Evolutionary conservation across 1,284 basidiomycete genomes (phyloP), one percentile per base, ranked within the genome.

Genomic region (Fistulina hepatica): DNA sequence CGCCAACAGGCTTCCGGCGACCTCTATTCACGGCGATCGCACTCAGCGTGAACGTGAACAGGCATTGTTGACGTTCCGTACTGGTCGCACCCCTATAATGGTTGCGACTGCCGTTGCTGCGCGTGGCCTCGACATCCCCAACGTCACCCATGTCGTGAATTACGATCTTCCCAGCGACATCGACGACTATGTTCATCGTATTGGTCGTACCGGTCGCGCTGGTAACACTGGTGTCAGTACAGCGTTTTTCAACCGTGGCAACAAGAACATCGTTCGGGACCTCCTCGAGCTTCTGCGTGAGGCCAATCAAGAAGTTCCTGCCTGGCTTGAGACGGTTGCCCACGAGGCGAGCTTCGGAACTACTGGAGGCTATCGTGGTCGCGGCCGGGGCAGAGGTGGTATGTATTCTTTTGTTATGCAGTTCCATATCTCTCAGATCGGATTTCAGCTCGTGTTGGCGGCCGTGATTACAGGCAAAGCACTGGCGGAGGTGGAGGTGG

Each of bases 111-210:
- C 94, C 39, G 95, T 99, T 43, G 94, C 94, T 36, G 94, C 95
- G 43, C 91, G 95, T 72, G 94, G 94, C 61, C 80, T 99, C 52
- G 94, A 99, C 68, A 98, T 99, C 52, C 95, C 95, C 51, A 95
- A 99, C 61, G 94, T 99, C 54, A 97, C 90, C 21, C 95, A 98
- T 60, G 94, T 99, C 53, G 73, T 98, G 67, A 94, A 94, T 63
- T 98, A 97, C 64, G 95, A 98, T 60, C 69, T 99, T n/a, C 94
- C 94, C 13, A 86, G 84, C 45, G 94, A 99, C 63, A 94, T 99
- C 45, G 94, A 98, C 56, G 95, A 97, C 61, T 97, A 97, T 61
- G 93, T 95, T 34, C 92, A 97, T 60, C 89, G 92, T 56, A 97
- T 97, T 55, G 94, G 94, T 71, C 91, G 94, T 73, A 98, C 95